Base-by-base conservation (phyloP, 805 yeast species). In the Metschnikowia gruessii region DNA sequence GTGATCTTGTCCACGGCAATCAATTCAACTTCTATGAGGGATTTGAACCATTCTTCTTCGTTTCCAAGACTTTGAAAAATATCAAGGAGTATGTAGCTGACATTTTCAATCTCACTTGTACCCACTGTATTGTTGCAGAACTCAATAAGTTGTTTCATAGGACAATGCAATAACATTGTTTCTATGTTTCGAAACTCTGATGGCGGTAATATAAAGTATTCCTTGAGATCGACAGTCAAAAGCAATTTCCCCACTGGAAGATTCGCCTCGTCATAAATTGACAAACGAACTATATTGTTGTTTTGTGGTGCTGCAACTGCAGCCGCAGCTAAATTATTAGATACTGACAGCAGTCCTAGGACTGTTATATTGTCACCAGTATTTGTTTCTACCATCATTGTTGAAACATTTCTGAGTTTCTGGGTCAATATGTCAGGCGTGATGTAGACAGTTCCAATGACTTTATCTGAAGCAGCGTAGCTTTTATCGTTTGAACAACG, bases 41-140 rank as follows among this genome's bases (percentile, higher is more conserved):
- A 74, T 46, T 76, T 74, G 52, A 92, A 80, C 91, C 95, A 90
- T 16, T 77, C 80, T 35, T 81, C 79, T 54, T 86, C 94, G 40
- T 72, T 72, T 7, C 81, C 80, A 32, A 85, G 67, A 16, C 87
- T 75, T 60, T 87, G 92, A 59, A 85, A 88, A 13, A 88, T 77
- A 57, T 87, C 91, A 42, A 88, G 64, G 46, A 87, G 70, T 33
- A 87, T 79, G 31, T 70, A 62, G 31, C 91, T 76, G 32, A 75
- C 70, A 26, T 75, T 74, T 48, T 80, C 87, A 54, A 85, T 64
- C 46, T 77, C 74, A 30, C 65, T 62, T 38, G 66, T 64, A 15
- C 71, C 57, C 8, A 69, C 70, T 32, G 63, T 63, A 9, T 45
- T 60, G 57, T 72, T 72, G 42, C 80, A 64, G 54, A 75, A 79